phyloP scores from a whole-genome alignment of 148 eudicot species.

The Fagopyrum tataricum region DNA sequence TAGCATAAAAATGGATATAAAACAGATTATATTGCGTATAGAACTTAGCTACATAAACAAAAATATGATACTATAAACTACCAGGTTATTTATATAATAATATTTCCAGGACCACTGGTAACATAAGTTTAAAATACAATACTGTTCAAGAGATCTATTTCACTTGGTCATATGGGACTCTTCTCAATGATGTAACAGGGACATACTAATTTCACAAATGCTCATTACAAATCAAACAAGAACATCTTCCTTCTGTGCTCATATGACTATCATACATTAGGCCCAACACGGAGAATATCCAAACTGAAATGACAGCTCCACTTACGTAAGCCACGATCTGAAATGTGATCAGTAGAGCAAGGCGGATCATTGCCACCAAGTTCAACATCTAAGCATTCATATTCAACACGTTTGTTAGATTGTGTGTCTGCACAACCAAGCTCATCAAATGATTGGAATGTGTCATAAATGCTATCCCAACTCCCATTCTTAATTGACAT shows the following conservation, averaged over 20 bases:
- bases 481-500: constrained; percentile 60
- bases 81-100: neutral
- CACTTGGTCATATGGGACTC: neutral
- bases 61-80: neutral
- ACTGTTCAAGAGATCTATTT: neutral
- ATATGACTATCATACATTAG: neutral
- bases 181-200: neutral
- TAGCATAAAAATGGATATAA: neutral
- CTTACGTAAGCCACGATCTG: constrained; percentile 7
- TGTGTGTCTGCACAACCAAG: constrained; percentile 23
- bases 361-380: constrained; percentile 30
- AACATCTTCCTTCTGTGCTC: neutral
- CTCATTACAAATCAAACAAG: neutral
- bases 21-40: neutral
- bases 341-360: neutral
- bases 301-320: neutral
- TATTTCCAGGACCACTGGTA: neutral
- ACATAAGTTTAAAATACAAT: neutral
- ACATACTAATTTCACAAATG: neutral
- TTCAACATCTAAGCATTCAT: constrained; percentile 50
- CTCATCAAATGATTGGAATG: constrained; percentile 48
- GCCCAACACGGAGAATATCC: neutral
- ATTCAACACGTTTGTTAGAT: constrained; percentile 24
- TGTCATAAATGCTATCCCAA: constrained; percentile 86
- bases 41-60: neutral